Evolutionary conservation across 352 stramenopile genomes (phyloP).

Genomic region (Globisporangium heterothallicum): DNA sequence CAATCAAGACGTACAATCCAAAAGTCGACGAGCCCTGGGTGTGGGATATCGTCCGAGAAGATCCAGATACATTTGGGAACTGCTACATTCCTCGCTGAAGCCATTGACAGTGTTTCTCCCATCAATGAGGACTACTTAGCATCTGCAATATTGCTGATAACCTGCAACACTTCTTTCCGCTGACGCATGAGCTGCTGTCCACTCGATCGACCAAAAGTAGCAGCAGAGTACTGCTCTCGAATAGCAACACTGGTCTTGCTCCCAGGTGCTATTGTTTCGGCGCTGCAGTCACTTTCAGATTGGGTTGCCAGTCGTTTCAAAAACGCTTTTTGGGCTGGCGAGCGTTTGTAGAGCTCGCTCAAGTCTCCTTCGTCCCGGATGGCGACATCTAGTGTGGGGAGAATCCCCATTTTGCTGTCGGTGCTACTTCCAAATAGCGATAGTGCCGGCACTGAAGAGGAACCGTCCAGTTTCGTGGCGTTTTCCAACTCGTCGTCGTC

Average conservation of each 20-base stretch:
- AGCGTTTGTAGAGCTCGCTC: slow-evolving; percentile 19
- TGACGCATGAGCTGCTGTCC: slow-evolving; percentile 28
- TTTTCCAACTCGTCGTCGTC: slow-evolving; percentile 3
- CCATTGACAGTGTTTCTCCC: too few species aligned
- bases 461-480: not conserved
- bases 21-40: slow-evolving; percentile 74
- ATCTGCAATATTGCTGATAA: slow-evolving; percentile 20
- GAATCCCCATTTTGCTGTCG: slow-evolving; percentile 3
- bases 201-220: not conserved
- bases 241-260: too few species aligned
- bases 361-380: not conserved
- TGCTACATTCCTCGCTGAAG: slow-evolving; percentile 49
- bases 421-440: not conserved
- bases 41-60: slow-evolving; percentile 69
- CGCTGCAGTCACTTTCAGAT: not conserved
- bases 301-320: slow-evolving; percentile 27
- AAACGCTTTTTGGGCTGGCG: slow-evolving; percentile 64
- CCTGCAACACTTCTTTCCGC: slow-evolving; percentile 23
- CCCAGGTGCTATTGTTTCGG: not conserved
- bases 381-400: slow-evolving; percentile 13
- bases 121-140: too few species aligned
- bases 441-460: not conserved
- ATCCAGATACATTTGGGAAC: slow-evolving; percentile 62
- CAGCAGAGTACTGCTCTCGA: not conserved
- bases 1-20: slow-evolving; percentile 61